phyloP scores from a whole-genome alignment of 495 filamentous ascomycete genomes.

The Hyaloscypha hepaticicola region DNA sequence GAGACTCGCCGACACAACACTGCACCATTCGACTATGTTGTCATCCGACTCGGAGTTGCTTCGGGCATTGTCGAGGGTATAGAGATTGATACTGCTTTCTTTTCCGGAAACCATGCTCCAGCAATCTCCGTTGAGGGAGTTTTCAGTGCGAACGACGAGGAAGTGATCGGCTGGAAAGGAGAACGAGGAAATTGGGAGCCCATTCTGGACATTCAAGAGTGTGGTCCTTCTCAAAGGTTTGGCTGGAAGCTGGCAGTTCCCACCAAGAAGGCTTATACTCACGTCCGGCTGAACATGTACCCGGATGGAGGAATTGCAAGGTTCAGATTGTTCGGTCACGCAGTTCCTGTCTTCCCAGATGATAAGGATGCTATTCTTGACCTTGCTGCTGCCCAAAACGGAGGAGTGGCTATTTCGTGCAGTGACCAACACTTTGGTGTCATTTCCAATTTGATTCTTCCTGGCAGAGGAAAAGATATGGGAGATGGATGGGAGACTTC shows the following conservation, averaged over 20 bases:
- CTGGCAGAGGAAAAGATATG: constrained; percentile 87
- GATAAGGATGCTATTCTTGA: constrained; percentile 67
- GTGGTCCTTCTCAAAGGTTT: constrained; percentile 73
- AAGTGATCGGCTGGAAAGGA: constrained; percentile 58
- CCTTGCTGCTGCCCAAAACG: constrained; percentile 77
- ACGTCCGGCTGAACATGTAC: constrained; percentile 86
- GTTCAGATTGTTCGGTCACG: constrained; percentile 78
- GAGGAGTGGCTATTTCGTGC: constrained; percentile 71
- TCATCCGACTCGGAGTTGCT: constrained; percentile 75
- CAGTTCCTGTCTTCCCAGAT: constrained; percentile 67
- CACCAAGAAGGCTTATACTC: constrained; percentile 69
- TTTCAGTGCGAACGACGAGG: constrained; percentile 58
- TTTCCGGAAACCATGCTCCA: constrained; percentile 84
- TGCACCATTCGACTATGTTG: constrained; percentile 77
- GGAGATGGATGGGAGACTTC: constrained; percentile 95
- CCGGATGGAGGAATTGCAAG: constrained; percentile 93
- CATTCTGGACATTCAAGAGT: constrained; percentile 67
- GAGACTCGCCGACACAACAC: constrained; percentile 87
- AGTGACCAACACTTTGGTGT: constrained; percentile 87
- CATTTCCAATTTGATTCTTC: constrained; percentile 78
- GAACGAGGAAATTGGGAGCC: constrained; percentile 64
- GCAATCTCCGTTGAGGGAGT: constrained; percentile 79
- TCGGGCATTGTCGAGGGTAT: constrained; percentile 74
- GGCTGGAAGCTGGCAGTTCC: constrained; percentile 69
- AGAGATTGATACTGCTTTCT: constrained; percentile 85